Conservation (phyloP, 805 yeast species). For the Kazachstania viticola region DNA sequence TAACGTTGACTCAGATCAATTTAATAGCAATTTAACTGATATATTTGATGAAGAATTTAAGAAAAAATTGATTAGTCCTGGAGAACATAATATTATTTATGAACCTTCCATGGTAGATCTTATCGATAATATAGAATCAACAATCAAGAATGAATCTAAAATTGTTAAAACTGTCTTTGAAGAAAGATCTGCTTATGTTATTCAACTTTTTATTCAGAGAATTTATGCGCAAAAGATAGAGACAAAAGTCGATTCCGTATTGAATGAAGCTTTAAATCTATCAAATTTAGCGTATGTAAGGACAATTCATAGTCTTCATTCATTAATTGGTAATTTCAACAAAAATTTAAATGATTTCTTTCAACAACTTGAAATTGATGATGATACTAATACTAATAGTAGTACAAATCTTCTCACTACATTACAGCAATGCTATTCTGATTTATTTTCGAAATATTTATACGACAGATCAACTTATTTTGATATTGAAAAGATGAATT, state of each 20-base stretch:
- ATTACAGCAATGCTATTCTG: conserved; percentile 63
- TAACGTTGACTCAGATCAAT: conserved; percentile 22
- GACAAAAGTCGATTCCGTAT: conserved; percentile 42
- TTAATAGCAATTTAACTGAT: conserved; percentile 9
- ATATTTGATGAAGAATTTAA: conserved; percentile 39
- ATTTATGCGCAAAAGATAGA: conserved; percentile 63
- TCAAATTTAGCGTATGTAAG: conserved; percentile 68
- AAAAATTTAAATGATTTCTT: conserved; percentile 55
- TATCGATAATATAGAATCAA: conserved; percentile 44
- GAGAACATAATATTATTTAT: conserved; percentile 34
- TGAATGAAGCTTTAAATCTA: conserved; percentile 51
- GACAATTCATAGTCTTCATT: conserved; percentile 55
- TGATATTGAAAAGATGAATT: conserved; percentile 53
- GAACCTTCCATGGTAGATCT: conserved; percentile 42
- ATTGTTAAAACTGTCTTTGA: conserved; percentile 64
- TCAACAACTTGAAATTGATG: conserved; percentile 32
- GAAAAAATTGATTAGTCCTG: conserved; percentile 51
- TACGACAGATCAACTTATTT: conserved; percentile 55
- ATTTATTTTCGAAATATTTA: conserved; percentile 59
- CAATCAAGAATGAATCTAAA: conserved; percentile 61
- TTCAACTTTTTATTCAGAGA: conserved; percentile 61
- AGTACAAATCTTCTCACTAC: conserved; percentile 20
- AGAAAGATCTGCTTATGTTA: conserved; percentile 49
- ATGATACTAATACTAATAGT: conserved; percentile 18
- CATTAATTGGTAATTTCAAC: conserved; percentile 46